Evolutionary conservation across 2,329 filamentous ascomycete species (phyloP).

Genomic region (Cladosporium sphaerospermum): DNA sequence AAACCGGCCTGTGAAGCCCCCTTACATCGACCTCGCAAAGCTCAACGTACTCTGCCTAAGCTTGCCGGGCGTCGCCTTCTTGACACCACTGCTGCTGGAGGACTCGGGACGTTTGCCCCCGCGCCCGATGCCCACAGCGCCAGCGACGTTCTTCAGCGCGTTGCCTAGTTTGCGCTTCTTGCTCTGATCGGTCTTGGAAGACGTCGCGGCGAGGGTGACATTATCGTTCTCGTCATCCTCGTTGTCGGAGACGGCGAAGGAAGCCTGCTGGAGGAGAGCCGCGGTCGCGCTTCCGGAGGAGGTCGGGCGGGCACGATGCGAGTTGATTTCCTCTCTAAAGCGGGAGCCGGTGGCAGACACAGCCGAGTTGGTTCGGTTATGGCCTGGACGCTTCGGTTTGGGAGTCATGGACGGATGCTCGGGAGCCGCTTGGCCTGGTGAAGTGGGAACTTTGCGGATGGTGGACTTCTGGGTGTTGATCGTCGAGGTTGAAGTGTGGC

Average conservation of each 20-base stretch:
- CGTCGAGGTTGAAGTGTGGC: background rate
- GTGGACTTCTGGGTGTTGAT: conserved; percentile 4
- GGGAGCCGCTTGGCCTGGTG: background rate
- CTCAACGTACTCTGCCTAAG: conserved; percentile 21
- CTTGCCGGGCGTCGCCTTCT: conserved; percentile 6
- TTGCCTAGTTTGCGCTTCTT: conserved; percentile 12
- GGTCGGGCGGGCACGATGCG: background rate
- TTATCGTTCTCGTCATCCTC: conserved; percentile 1
- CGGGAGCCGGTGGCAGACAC: conserved; percentile 8
- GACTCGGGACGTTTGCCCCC: conserved; percentile 13
- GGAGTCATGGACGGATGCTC: background rate
- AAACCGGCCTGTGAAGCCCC: background rate
- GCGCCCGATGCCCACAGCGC: conserved; percentile 16
- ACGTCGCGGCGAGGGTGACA: background rate
- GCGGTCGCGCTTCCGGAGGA: conserved; percentile 10
- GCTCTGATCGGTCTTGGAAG: conserved; percentile 3
- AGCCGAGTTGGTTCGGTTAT: conserved; percentile 2
- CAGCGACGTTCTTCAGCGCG: conserved; percentile 4
- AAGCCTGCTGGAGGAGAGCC: conserved; percentile 12
- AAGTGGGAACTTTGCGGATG: conserved; percentile 2
- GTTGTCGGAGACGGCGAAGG: background rate
- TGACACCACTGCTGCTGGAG: background rate
- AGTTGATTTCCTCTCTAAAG: conserved; percentile 12
- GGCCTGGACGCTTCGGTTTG: background rate
- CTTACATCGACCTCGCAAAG: conserved; percentile 14